Base-by-base conservation (phyloP, 495 filamentous ascomycete species). In the Aspergillus asperescens region DNA sequence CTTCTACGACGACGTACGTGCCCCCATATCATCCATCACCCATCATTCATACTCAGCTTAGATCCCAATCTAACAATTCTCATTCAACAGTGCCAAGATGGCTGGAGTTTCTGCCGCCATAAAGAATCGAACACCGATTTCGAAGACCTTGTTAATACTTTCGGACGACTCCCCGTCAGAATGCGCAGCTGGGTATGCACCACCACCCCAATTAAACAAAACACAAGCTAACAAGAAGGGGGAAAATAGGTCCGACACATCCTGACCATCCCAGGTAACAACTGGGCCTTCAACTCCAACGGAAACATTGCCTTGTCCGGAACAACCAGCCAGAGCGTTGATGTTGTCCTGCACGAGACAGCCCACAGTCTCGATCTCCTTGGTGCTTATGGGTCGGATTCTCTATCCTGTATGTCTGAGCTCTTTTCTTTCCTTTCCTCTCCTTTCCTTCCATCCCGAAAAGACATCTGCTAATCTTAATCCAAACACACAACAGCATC, bases 111-210 rank as follows among this genome's bases (percentile, higher is more conserved):
- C 31, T 52, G 50, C 15, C 50, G 41, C 8, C 50, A 52, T 16
- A 38, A 38, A 23, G 31, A 46, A 3, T 52, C 50, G 7, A 4
- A 20, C 12, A 15, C 27, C 15, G 34, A 15, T 9, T n/a, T 52
- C 31, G 50, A 28, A n/a, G 46, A 40, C 15, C 29, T 39, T 2
- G 16, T 52, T n/a, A 15, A 46, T 10, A 52, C 41, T 13, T 52
- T 52, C 22, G 29, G 41, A 3, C 16, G 41, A 1, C 3, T 52
- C 5, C 50, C 50, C 22, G 50, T 52, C 5, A 18, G 50, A 7
- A 52, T 52, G 50, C 41, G 50, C 23, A 52, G 41, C 24, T 52
- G 50, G 50, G 49, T 52, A 34, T 27, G 48, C 20, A 20, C 9
- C 13, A 31, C 24, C 1, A 32, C 13, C 2, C 1, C 29, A 24